These are phyloP conservation scores for Rhododendron simsii DNA, from an alignment of 148 eudicot species.

Conservation along the genomic window DNA sequence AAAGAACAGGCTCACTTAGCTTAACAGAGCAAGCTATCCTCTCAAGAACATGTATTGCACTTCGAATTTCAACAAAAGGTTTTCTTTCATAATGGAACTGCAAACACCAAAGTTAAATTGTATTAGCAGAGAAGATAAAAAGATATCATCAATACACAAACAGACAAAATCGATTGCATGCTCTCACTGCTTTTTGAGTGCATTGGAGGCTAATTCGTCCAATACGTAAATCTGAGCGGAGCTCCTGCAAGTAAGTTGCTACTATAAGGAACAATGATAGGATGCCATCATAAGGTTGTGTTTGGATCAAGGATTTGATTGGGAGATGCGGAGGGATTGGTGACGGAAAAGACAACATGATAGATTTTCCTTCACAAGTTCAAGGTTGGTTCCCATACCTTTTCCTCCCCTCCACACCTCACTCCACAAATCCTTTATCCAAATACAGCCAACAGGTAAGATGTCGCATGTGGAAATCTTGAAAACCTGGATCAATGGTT, in stretches of 20 bases:
- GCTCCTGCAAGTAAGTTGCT: slow-evolving; percentile 41
- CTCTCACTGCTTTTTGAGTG: slow-evolving; percentile 42
- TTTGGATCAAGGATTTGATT: neutral
- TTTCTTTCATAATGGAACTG: slow-evolving; percentile 42
- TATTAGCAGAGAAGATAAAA: slow-evolving; percentile 5
- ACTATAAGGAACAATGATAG: slow-evolving; percentile 9
- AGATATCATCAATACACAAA: neutral
- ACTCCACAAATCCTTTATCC: neutral
- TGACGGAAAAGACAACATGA: neutral
- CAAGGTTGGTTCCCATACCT: neutral
- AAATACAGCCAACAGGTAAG: neutral
- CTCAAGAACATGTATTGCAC: slow-evolving; percentile 67
- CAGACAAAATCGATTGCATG: slow-evolving; percentile 3
- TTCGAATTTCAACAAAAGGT: slow-evolving; percentile 73
- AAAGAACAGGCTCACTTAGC: slow-evolving; percentile 82
- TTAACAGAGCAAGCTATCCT: slow-evolving; percentile 85
- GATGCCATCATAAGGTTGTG: neutral
- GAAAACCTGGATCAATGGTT: slow-evolving; percentile 65
- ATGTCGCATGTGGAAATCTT: neutral
- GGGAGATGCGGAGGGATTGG: neutral
- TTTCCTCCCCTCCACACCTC: neutral
- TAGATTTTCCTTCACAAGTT: neutral
- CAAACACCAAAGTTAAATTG: neutral
- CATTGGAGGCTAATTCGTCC: slow-evolving; percentile 61
- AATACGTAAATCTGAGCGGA: slow-evolving; percentile 44